These are phyloP conservation scores for Mycena alexandri DNA, from an alignment of 768 basidiomycete genomes.

Conservation along the genomic window DNA sequence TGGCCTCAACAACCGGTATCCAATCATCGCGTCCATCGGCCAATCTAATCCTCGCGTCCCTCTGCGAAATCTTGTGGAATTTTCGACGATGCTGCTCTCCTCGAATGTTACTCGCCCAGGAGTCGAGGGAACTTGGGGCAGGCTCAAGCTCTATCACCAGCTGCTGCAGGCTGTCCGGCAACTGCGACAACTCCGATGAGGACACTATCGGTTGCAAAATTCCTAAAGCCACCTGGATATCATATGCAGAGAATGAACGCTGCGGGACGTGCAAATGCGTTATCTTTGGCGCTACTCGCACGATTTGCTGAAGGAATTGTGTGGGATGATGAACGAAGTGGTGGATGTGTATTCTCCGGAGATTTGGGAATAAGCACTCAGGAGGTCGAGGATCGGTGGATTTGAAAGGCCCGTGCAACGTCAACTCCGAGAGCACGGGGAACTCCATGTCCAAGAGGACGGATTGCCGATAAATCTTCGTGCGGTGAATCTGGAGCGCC, in stretches of 20 bases:
- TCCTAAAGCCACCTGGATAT: conserved; percentile 21
- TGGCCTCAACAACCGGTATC: conserved; percentile 1
- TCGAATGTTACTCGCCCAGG: conserved; percentile 15
- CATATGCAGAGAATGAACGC: conserved; percentile 17
- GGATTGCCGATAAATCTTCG: conserved; percentile 6
- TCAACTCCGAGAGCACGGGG: too few relatives aligned
- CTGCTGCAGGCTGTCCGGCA: conserved; percentile 6
- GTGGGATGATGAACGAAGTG: conserved; percentile 8
- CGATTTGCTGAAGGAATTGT: conserved; percentile 11
- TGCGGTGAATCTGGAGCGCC: conserved; percentile 19
- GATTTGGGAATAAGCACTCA: conserved; percentile 6
- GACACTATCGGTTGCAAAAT: conserved; percentile 12
- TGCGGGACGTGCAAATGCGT: conserved; percentile 23
- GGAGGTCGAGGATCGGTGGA: not conserved
- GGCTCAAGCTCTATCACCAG: conserved; percentile 22
- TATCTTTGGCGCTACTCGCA: conserved; percentile 5
- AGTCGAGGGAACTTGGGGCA: not conserved
- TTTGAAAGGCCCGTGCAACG: not conserved
- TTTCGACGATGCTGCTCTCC: conserved; percentile 12
- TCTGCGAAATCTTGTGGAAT: conserved; percentile 11
- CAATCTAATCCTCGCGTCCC: conserved; percentile 4
- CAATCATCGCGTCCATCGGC: conserved; percentile 6
- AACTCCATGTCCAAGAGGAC: conserved; percentile 14
- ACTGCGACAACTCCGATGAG: not conserved
- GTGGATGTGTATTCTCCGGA: conserved; percentile 18